phyloP scores from a whole-genome alignment of 768 basidiomycete genomes.

The Holtermannia corniformis region DNA sequence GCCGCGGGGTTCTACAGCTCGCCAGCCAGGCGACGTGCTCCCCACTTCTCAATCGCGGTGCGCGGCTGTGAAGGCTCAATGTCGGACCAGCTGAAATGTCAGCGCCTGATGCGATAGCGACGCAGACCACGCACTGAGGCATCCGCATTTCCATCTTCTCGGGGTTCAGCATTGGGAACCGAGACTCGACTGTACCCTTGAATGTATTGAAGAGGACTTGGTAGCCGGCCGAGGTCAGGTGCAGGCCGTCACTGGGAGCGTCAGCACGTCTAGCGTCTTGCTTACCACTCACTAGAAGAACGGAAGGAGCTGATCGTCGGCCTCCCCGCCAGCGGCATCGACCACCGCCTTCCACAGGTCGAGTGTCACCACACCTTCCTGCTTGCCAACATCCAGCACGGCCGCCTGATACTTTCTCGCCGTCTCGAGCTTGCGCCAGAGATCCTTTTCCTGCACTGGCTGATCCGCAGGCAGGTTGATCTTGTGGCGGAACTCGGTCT shows the following conservation, averaged over 20 bases:
- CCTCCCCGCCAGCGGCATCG: slow-evolving; percentile 58
- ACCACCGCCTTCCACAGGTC: slow-evolving; percentile 70
- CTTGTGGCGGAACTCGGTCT: not conserved
- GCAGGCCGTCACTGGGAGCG: slow-evolving; percentile 58
- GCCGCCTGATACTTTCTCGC: slow-evolving; percentile 64
- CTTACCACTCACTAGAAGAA: slow-evolving; percentile 28
- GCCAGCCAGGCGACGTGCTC: slow-evolving; percentile 6
- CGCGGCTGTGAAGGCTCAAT: slow-evolving; percentile 11
- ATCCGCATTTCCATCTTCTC: slow-evolving; percentile 55
- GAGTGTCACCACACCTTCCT: slow-evolving; percentile 53
- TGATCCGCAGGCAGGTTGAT: slow-evolving; percentile 2
- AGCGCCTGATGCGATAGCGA: too few relatives aligned
- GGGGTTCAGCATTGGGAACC: slow-evolving; percentile 61
- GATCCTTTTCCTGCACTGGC: slow-evolving; percentile 48
- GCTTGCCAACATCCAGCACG: slow-evolving; percentile 53
- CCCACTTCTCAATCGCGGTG: slow-evolving; percentile 9
- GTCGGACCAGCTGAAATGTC: slow-evolving; percentile 13
- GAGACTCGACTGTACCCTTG: slow-evolving; percentile 49
- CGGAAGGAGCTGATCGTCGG: slow-evolving; percentile 46
- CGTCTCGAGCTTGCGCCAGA: slow-evolving; percentile 51
- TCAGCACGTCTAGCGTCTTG: slow-evolving; percentile 2
- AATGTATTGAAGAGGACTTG: slow-evolving; percentile 59
- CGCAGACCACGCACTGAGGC: slow-evolving; percentile 49
- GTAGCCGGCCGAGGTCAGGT: slow-evolving; percentile 67
- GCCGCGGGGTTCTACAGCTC: slow-evolving; percentile 11